Evolutionary conservation across 2,329 filamentous ascomycete genomes (phyloP).

Genomic region (Penicillium sp.): DNA sequence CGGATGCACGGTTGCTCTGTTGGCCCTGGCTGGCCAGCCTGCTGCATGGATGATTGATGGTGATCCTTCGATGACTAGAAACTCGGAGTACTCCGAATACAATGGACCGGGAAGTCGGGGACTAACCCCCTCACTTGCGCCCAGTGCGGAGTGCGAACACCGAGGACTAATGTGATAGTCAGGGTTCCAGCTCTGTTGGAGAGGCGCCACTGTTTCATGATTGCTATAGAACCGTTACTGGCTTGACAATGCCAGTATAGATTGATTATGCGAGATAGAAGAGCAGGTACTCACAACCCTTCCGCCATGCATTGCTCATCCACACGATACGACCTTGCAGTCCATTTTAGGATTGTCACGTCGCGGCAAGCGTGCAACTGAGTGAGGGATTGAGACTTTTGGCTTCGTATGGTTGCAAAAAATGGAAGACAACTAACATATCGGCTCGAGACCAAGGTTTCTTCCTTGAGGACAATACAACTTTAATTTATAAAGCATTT

Average conservation of each 20-base stretch:
- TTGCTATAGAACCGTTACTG: neutral
- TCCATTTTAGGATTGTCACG: neutral
- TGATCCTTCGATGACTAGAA: neutral
- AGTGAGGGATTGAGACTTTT: neutral
- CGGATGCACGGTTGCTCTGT: neutral
- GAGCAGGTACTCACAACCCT: neutral
- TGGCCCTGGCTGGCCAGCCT: neutral
- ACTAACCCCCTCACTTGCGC: neutral
- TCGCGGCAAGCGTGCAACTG: neutral
- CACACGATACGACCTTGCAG: neutral
- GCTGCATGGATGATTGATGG: neutral
- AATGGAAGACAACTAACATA: neutral
- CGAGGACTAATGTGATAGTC: neutral
- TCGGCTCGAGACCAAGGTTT: neutral
- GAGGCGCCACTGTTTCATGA: neutral
- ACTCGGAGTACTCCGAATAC: constrained; percentile 18
- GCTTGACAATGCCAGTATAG: neutral
- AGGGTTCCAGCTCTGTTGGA: neutral
- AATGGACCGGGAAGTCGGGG: neutral
- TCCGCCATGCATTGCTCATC: neutral
- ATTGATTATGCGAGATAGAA: neutral
- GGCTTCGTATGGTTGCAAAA: neutral
- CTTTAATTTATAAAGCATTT: neutral
- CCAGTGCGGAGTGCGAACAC: neutral
- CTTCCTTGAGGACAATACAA: neutral